A percentile compares a stretch with the other conserved stretches of the same genome.
These are phyloP conservation scores for Neopestalotiopsis sp. DNA, from an alignment of 2,329 filamentous ascomycete genomes.

Conservation along the genomic window DNA sequence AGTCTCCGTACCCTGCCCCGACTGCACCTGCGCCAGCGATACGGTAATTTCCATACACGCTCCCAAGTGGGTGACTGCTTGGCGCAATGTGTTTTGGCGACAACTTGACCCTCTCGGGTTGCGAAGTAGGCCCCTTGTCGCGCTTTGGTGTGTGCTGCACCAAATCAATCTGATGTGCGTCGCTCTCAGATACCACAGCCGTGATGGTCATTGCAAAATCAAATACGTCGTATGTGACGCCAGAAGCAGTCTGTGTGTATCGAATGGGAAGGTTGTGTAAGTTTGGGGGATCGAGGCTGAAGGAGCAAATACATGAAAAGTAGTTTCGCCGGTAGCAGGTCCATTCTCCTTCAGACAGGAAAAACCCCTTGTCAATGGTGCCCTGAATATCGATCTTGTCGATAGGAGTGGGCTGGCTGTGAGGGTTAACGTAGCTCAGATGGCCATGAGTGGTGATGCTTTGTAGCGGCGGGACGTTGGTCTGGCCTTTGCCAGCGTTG, in stretches of 20 bases:
- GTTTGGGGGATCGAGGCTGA: conserved; percentile 66
- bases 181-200: conserved; percentile 78
- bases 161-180: conserved; percentile 79
- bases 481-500: conserved; percentile 42
- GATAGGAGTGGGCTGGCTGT: conserved; percentile 50
- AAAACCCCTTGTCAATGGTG: conserved; percentile 89
- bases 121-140: conserved; percentile 83
- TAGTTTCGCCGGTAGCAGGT: conserved; percentile 94
- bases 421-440: conserved; percentile 64
- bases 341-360: conserved; percentile 81
- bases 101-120: conserved; percentile 73
- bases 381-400: conserved; percentile 74
- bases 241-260: conserved; percentile 55
- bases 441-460: conserved; percentile 59
- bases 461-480: conserved; percentile 59
- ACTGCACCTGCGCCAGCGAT: conserved; percentile 34
- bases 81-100: conserved; percentile 67
- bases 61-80: conserved; percentile 46
- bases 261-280: conserved; percentile 45
- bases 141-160: conserved; percentile 92
- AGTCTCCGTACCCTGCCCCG: conserved; percentile 44
- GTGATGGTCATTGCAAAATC: conserved; percentile 86
- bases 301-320: conserved; percentile 85
- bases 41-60: conserved; percentile 48
- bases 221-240: conserved; percentile 68